Evolutionary conservation across 805 yeast species (phyloP), one percentile per base, ranked within the genome.

Genomic region (Ascoidea rubescens): DNA sequence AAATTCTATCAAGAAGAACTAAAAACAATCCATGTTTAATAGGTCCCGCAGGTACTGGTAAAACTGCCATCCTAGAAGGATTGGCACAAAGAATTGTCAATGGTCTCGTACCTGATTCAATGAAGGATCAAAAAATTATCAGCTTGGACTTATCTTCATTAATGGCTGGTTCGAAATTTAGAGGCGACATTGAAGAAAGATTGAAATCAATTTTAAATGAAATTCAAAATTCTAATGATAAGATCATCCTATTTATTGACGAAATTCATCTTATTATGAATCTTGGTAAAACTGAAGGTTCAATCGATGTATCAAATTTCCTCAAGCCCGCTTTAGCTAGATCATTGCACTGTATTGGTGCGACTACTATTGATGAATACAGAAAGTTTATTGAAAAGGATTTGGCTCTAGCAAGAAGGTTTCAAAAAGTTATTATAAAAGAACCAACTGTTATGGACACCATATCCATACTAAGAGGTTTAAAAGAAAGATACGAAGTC

Each of bases 21-120:
- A 91, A 91, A 67, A 93, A 93, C 65, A 91, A 91, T 62, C 99
- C 99, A 0, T 96, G 93, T 1, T 67, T 91, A 52, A 89, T 93
- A 46, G 99, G 99, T 56, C 80, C 86, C 58, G 99, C 99, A 1
- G 99, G 99, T 69, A 95, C 96, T 0, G 99, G 99, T 70, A 91
- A 91, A 66, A 93, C 98, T 0, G 95, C 98, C 5, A 80, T 93
- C 53, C 85, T 93, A 79, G 99, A 93, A 64, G 99, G 98, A 0
- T 71, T 93, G 45, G 98, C 98, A 0, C 98, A 93, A 67, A 72
- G 97, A 60, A 90, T 93, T 50, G 80, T 87, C 6, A 79, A 84
- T 53, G 91, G 91, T 10, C 96, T 90, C 63, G 99, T 91, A 1
- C 98, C 98, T 0, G 98, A 93, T 56, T 79, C 89, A 47, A 83